Percentiles rank a stretch among this genome's conserved stretches.
These are phyloP conservation scores for Tolypocladium paradoxum DNA, from an alignment of 2,329 filamentous ascomycete species.

Conservation along the genomic window DNA sequence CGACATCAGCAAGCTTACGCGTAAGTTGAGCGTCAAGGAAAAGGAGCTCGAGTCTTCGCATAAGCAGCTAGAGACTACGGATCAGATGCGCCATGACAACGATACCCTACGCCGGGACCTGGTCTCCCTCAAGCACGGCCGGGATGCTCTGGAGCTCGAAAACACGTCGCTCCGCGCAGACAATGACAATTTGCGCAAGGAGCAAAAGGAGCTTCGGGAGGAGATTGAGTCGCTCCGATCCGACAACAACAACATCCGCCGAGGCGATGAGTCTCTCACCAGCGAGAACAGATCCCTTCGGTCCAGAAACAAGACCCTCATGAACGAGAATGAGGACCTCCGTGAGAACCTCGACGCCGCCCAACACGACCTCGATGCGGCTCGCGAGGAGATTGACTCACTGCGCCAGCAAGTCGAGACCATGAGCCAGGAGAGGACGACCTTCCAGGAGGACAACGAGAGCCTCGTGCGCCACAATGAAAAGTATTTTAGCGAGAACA, in stretches of 20 bases:
- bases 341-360: constrained; percentile 28
- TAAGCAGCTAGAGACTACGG: constrained; percentile 28
- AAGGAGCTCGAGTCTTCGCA: constrained; percentile 32
- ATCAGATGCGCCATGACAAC: constrained; percentile 27
- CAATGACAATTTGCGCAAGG: constrained; percentile 26
- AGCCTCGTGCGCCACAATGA: constrained; percentile 44
- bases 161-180: constrained; percentile 29
- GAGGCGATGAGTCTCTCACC: constrained; percentile 31
- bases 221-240: constrained; percentile 30
- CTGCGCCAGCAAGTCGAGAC: constrained; percentile 26
- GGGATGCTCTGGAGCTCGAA: constrained; percentile 26
- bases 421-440: constrained; percentile 31
- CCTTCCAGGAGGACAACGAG: constrained; percentile 38
- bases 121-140: constrained; percentile 26
- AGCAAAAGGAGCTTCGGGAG: constrained; percentile 23
- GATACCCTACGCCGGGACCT: constrained; percentile 30
- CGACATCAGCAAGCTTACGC: constrained; percentile 40
- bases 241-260: constrained; percentile 29
- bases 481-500: constrained; percentile 43
- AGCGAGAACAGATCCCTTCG: constrained; percentile 35
- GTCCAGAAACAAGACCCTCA: constrained; percentile 27
- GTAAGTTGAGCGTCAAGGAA: constrained; percentile 28
- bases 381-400: constrained; percentile 28
- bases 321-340: constrained; percentile 32
- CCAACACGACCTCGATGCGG: constrained; percentile 30